Base-by-base conservation (phyloP, 345 rosid species). In the Hibiscus syriacus region DNA sequence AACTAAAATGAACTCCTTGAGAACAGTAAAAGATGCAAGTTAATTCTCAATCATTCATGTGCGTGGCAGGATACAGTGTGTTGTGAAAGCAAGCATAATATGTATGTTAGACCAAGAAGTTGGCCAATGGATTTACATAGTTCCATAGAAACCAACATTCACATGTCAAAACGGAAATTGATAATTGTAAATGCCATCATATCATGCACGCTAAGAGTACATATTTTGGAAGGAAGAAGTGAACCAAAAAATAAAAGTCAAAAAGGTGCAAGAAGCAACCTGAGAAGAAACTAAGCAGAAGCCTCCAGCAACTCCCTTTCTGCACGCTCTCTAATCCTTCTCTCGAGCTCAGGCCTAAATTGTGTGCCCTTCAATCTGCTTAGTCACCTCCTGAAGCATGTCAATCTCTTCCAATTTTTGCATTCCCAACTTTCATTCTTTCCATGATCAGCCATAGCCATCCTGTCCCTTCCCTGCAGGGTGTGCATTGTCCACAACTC, bases 381-480 rank as follows among this genome's bases (percentile, higher is more conserved):
- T 91, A 55, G 99, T 94, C 71, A 94, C 86, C 82, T 94, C 99
- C 71, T 91, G 99, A 68, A 94, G 90, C 98, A 94, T 30, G 23
- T 57, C 62, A 30, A 57, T 57, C 62, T 57, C 62, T 57, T 30
- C 41, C 62, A 57, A 30, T n/a, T 79, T 86, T 90, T 17, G 99
- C 98, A 82, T 91, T 83, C 26, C 98, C 98, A 56, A 89, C 96
- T 77, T 94, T 89, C 89, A 94, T 61, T 67, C 97, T 89, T 78
- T 91, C 99, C 99, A 94, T 91, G 66, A 94, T 83, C 99, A 85
- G 92, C 99, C 98, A 94, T 67, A 92, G 92, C 98, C 99, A 94
- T 70, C 93, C 87, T 2, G 93, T 94, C 23, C 99, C 99, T 69
- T 94, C 98, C 74, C 97, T 80, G 90, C 99, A 94, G 25, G 97